A percentile compares a stretch with the other conserved stretches of the same genome.
Evolutionary conservation across 345 rosid species (phyloP).

Genomic region (Lumnitzera racemosa): DNA sequence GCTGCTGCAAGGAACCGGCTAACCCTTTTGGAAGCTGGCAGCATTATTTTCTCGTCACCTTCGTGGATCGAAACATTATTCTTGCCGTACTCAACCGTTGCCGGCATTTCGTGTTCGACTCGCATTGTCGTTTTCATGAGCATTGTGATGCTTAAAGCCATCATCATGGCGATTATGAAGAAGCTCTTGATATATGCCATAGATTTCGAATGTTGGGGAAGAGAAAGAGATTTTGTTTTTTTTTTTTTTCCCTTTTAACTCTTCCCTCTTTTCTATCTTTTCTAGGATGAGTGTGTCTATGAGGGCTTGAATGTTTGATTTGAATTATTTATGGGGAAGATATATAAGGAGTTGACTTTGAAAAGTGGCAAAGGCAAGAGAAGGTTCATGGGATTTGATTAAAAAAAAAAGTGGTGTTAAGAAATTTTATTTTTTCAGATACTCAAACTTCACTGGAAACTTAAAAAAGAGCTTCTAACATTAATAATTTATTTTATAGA

Average conservation of each 20-base stretch:
- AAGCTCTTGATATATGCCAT: constrained; percentile 39
- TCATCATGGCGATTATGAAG: constrained; percentile 34
- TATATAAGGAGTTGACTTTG: constrained; percentile 46
- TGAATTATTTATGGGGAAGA: background rate
- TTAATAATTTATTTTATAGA: too few relatives aligned
- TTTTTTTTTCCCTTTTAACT: too few relatives aligned
- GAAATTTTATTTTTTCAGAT: too few relatives aligned
- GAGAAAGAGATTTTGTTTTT: background rate
- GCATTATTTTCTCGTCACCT: constrained; percentile 1
- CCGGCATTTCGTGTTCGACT: constrained; percentile 1
- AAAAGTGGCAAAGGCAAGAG: constrained; percentile 26
- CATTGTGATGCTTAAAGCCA: constrained; percentile 33
- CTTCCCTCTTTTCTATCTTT: background rate
- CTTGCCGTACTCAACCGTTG: too few relatives aligned
- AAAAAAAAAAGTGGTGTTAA: constrained; percentile 18
- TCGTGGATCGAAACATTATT: background rate
- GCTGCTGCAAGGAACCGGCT: constrained; percentile 54
- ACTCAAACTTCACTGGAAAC: too few relatives aligned
- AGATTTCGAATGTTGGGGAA: background rate
- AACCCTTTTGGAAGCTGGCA: constrained; percentile 24
- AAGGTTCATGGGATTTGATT: constrained; percentile 19
- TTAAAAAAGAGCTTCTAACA: too few relatives aligned
- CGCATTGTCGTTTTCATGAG: constrained; percentile 13
- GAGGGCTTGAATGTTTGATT: background rate
- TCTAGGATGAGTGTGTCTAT: background rate